These are phyloP conservation scores for Magnusiomyces clavatus DNA, from an alignment of 1,139 yeast species.

Conservation along the genomic window DNA sequence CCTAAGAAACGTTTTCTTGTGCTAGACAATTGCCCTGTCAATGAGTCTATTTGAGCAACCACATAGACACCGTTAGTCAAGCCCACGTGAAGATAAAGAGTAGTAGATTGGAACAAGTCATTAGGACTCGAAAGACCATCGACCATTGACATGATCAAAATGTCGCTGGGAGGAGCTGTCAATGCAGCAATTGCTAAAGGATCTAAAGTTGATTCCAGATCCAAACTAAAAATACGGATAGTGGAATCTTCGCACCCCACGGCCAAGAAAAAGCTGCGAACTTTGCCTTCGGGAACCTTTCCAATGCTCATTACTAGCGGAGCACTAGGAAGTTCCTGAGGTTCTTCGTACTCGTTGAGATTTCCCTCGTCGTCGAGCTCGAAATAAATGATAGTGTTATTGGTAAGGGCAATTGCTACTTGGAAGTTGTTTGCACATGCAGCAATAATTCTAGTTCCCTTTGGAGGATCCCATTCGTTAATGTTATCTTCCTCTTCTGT, in stretches of 20 bases:
- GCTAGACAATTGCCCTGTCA: slow-evolving; percentile 58
- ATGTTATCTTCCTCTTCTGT: slow-evolving; percentile 25
- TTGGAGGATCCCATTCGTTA: slow-evolving; percentile 78
- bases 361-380: slow-evolving; percentile 64
- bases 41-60: slow-evolving; percentile 48
- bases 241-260: slow-evolving; percentile 70
- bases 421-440: slow-evolving; percentile 64
- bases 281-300: slow-evolving; percentile 40
- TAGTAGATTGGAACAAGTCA: slow-evolving; percentile 7
- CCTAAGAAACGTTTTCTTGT: slow-evolving; percentile 73
- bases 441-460: slow-evolving; percentile 54
- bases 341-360: slow-evolving; percentile 61
- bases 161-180: slow-evolving; percentile 48
- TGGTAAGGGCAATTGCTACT: slow-evolving; percentile 61
- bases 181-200: slow-evolving; percentile 60
- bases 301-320: slow-evolving; percentile 49
- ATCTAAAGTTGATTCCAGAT: slow-evolving; percentile 55
- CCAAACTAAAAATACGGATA: slow-evolving; percentile 60
- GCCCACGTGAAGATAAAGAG: slow-evolving; percentile 59
- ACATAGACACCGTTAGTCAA: slow-evolving; percentile 76
- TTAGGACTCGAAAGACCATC: slow-evolving; percentile 14
- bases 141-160: slow-evolving; percentile 39
- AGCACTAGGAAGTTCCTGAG: slow-evolving; percentile 47
- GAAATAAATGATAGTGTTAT: slow-evolving; percentile 71
- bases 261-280: slow-evolving; percentile 51